Percentiles rank a stretch among this genome's conserved stretches.
These are phyloP conservation scores for Tolypocladium endophyticum DNA, from an alignment of 2,329 filamentous ascomycete species.

Conservation along the genomic window DNA sequence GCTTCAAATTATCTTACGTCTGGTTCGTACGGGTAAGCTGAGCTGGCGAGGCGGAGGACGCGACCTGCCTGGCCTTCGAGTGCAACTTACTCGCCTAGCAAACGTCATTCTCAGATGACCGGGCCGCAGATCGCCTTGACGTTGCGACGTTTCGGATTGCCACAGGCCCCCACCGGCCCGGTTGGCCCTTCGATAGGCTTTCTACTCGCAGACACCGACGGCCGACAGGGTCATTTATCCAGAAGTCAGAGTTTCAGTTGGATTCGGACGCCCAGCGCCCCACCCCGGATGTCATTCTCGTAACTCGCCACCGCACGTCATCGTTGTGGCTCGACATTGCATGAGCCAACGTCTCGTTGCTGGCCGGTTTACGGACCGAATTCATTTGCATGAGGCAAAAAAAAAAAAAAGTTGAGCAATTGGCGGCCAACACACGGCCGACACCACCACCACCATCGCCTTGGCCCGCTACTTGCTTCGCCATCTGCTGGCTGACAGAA, in stretches of 20 bases:
- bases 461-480: background rate
- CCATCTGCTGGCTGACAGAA: background rate
- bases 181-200: slow-evolving; percentile 1
- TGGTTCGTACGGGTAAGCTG: too few species aligned
- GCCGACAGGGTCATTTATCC: background rate
- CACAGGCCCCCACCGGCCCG: background rate
- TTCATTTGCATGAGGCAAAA: background rate
- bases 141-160: background rate
- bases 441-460: background rate
- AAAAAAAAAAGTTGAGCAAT: background rate
- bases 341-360: background rate
- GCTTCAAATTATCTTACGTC: too few species aligned
- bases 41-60: too few species aligned
- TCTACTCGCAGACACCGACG: too few species aligned
- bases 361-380: background rate
- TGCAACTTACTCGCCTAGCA: background rate
- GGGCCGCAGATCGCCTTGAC: background rate
- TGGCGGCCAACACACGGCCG: background rate
- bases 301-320: background rate
- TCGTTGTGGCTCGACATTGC: background rate
- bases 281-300: background rate
- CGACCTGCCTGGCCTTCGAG: too few species aligned
- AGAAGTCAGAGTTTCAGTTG: background rate
- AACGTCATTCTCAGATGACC: background rate
- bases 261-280: background rate